phyloP scores from a whole-genome alignment of 2,329 filamentous ascomycete genomes.

The Colletotrichum scovillei region DNA sequence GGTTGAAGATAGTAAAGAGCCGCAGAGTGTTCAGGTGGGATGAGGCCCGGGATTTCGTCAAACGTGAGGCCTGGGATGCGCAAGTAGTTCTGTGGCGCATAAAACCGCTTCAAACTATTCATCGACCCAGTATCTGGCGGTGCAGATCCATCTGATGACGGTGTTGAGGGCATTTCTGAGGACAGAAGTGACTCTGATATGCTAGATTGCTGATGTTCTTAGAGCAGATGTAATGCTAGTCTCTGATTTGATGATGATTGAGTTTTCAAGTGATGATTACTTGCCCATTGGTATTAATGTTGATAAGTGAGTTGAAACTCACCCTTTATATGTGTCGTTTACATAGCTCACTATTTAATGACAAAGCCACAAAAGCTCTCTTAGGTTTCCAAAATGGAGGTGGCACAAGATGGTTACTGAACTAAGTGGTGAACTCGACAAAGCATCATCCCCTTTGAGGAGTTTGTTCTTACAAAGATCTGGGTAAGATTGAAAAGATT shows the following conservation, averaged over 20 bases:
- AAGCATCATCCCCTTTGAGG: not conserved
- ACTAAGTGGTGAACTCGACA: too few species aligned
- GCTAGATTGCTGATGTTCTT: not conserved
- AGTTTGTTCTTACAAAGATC: accelerated
- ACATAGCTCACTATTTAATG: not conserved
- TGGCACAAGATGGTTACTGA: too few species aligned
- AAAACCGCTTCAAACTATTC: not conserved
- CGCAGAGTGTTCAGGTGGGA: conserved; percentile 6
- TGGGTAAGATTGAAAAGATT: not conserved
- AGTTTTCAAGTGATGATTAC: not conserved
- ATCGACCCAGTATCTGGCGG: not conserved
- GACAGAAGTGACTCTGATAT: not conserved
- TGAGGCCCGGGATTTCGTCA: conserved; percentile 6
- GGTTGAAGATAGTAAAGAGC: conserved; percentile 20
- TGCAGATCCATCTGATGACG: not conserved
- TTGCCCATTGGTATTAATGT: not conserved
- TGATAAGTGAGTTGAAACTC: not conserved
- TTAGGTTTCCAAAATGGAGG: too few species aligned
- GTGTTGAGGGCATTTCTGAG: not conserved
- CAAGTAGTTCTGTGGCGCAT: conserved; percentile 21
- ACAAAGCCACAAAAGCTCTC: too few species aligned
- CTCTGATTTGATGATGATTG: not conserved
- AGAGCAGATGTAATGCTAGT: not conserved
- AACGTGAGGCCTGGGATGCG: conserved; percentile 29
- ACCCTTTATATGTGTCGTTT: not conserved